Base-by-base conservation (phyloP, 352 stramenopile species). In the Pythium coloratum region DNA sequence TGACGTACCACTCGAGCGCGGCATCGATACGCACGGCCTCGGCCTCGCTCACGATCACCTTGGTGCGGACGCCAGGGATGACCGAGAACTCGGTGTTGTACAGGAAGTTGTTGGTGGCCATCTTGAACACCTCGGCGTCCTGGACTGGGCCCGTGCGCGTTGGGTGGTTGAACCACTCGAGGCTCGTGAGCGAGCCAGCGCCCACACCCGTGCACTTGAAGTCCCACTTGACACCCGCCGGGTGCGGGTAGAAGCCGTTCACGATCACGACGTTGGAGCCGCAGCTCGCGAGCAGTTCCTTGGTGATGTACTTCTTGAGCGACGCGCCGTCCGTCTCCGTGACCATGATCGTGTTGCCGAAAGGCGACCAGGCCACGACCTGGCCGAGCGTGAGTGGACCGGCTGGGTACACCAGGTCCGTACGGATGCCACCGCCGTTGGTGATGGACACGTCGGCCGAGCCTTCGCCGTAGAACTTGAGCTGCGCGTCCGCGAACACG, bases 171-270 rank as follows among this genome's bases (percentile, higher is more conserved):
- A 86, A 74, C 80, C 81, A 92, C 72, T 76, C 61, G 55, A 92
- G 56, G 55, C 59, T 81, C 56, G 77, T 79, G 58, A 92, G 18
- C 18, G 56, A 42, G 30, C 84, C 84, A 1, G 44, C 62, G 14
- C 60, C 63, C 34, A 60, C 20, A 14, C 66, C 74, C 30, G 73
- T 86, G 77, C 84, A 92, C 61, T 70, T 79, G 71, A 86, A 92
- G 14, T 70, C 73, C 62, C 86, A 92, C 75, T 89, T 89, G 66
- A 92, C 77, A 59, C 82, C 82, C 3, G 76, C 76, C 24, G 80
- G 69, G 62, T 92, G 82, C 28, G 87, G 70, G 72, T 89, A 91
- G 54, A 86, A 79, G 34, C 84, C 84, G 66, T 92, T 91, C 42
- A 77, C 63, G 20, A 78, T 60, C 24, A 90, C 69, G 12, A 80